Base-by-base conservation (phyloP, 257 asterid species). In the Ocimum tenuiflorum region DNA sequence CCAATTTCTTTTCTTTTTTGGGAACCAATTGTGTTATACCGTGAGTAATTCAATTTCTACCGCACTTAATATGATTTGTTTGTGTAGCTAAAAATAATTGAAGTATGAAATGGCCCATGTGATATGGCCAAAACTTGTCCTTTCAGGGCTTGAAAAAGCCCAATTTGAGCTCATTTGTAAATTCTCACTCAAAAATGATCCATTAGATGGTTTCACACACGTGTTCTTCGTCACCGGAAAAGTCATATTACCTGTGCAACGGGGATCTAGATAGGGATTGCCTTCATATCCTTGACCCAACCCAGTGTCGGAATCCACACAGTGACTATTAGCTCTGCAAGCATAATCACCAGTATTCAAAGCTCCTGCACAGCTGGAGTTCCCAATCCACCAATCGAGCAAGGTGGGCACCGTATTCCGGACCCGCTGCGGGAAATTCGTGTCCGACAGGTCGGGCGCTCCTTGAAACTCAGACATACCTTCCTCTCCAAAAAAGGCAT, bases 171-270 rank as follows among this genome's bases (percentile, higher is more conserved):
- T n/a, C n/a, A n/a, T n/a, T n/a, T n/a, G n/a, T n/a, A n/a, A n/a
- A n/a, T n/a, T n/a, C n/a, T n/a, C n/a, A n/a, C n/a, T n/a, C n/a
- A n/a, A n/a, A n/a, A n/a, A n/a, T n/a, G n/a, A n/a, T n/a, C n/a
- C n/a, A n/a, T n/a, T n/a, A n/a, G n/a, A n/a, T n/a, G n/a, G n/a
- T n/a, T n/a, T n/a, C n/a, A n/a, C n/a, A n/a, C n/a, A n/a, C n/a
- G n/a, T n/a, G n/a, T n/a, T n/a, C n/a, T n/a, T n/a, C n/a, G n/a
- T n/a, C n/a, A n/a, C n/a, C n/a, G n/a, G n/a, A n/a, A n/a, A n/a
- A n/a, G n/a, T n/a, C n/a, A n/a, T n/a, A n/a, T 27, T 43, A 43
- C 96, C 94, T 68, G 77, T 79, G 80, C 96, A 88, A 31, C 89
- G 91, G 0, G 79, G 81, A 12, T 74, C 68, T 3, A 88, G 77